Conservation (phyloP, 208 protist genomes). For the Strigomonas galati region DNA sequence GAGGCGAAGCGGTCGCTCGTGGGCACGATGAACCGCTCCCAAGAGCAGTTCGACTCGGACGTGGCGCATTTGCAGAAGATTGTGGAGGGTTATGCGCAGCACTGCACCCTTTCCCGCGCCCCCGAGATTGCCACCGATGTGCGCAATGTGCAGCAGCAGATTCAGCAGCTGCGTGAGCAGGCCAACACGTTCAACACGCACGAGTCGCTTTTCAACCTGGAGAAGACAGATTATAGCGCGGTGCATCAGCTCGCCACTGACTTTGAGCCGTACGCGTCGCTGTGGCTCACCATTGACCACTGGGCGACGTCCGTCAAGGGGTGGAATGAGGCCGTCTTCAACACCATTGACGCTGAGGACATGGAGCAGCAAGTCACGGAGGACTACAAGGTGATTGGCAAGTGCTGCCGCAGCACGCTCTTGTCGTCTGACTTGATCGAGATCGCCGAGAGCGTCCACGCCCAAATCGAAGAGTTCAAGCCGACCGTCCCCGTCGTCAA, state of each 20-base stretch:
- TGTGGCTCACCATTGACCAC: conserved; percentile 93
- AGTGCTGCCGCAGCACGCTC: conserved; percentile 66
- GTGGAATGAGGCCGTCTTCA: conserved; percentile 87
- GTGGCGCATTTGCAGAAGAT: conserved; percentile 66
- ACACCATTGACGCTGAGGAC: conserved; percentile 81
- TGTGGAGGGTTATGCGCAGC: conserved; percentile 85
- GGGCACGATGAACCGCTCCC: conserved; percentile 75
- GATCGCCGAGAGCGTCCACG: conserved; percentile 85
- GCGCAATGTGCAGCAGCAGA: conserved; percentile 71
- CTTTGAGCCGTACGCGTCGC: conserved; percentile 95
- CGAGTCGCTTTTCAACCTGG: conserved; percentile 93
- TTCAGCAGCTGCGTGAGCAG: conserved; percentile 79
- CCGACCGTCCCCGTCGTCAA: conserved; percentile 94
- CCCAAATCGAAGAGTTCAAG: conserved; percentile 94
- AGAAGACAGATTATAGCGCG: conserved; percentile 91
- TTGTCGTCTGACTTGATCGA: conserved; percentile 83
- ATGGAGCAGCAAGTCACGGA: conserved; percentile 88
- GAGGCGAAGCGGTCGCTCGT: conserved; percentile 88
- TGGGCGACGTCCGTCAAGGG: conserved; percentile 77
- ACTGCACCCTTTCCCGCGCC: conserved; percentile 80
- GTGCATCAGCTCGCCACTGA: conserved; percentile 87
- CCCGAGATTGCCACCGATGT: conserved; percentile 92
- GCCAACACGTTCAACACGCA: conserved; percentile 93
- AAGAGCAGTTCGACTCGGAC: conserved; percentile 84
- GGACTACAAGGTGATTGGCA: conserved; percentile 81